Evolutionary conservation across 768 basidiomycete genomes (phyloP).

Genomic region (Lepiota venenata): DNA sequence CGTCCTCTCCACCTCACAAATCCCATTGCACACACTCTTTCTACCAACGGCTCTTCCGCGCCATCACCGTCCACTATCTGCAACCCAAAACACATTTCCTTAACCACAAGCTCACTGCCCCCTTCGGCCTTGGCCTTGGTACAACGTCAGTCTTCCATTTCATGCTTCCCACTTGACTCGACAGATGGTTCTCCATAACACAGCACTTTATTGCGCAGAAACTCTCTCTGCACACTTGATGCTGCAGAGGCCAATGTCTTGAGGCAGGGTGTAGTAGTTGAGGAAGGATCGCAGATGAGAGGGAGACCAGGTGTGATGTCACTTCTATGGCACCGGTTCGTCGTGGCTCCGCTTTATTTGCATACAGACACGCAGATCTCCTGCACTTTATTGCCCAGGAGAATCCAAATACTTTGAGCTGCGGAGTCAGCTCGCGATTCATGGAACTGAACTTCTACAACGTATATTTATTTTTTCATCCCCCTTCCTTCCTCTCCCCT

Average conservation of each 20-base stretch:
- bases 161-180: slow-evolving; percentile 36
- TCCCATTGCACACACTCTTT: neutral
- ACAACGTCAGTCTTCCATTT: slow-evolving; percentile 53
- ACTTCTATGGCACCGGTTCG: neutral
- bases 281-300: slow-evolving; percentile 15
- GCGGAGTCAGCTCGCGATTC: slow-evolving; percentile 66
- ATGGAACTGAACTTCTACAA: slow-evolving; percentile 71
- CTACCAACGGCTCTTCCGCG: slow-evolving; percentile 1
- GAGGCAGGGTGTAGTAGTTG: neutral
- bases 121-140: too few species aligned
- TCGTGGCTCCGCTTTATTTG: slow-evolving; percentile 1
- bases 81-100: too few species aligned
- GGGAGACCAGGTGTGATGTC: slow-evolving; percentile 29
- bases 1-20: slow-evolving; percentile 5
- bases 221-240: slow-evolving; percentile 5
- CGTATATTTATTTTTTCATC: slow-evolving; percentile 31
- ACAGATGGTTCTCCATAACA: slow-evolving; percentile 10
- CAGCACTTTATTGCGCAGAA: slow-evolving; percentile 13
- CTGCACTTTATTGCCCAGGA: slow-evolving; percentile 86
- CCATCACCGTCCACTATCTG: slow-evolving; percentile 1
- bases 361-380: slow-evolving; percentile 68
- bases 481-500: too few species aligned
- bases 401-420: slow-evolving; percentile 82
- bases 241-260: neutral
- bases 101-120: too few species aligned